Conservation (phyloP, 2,329 filamentous ascomycete species). For the Colletotrichum siamense region DNA sequence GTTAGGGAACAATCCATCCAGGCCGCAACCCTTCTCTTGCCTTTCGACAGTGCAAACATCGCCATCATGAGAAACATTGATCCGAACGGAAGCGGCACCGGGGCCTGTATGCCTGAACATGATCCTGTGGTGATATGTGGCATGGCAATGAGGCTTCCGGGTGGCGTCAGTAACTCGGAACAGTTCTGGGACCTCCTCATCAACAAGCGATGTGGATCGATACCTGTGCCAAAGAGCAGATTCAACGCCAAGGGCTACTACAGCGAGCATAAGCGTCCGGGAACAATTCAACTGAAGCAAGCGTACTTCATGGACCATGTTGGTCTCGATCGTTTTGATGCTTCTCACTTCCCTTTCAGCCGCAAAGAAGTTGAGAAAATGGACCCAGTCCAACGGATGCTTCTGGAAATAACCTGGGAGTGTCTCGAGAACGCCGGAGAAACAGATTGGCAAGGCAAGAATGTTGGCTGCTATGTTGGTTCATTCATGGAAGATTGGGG, state of each 20-base stretch:
- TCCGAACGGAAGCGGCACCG: not conserved
- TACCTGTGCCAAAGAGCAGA: not conserved
- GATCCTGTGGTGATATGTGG: not conserved
- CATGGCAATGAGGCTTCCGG: conserved; percentile 2
- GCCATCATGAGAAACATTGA: not conserved
- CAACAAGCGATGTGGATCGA: not conserved
- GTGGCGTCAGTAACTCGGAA: not conserved
- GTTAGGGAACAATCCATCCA: not conserved
- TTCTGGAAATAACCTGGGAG: conserved; percentile 36
- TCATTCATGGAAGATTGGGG: conserved; percentile 29
- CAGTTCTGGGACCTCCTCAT: not conserved
- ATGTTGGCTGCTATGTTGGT: conserved; percentile 32
- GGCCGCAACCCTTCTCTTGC: not conserved
- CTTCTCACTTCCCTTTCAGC: not conserved
- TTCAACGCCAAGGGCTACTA: not conserved
- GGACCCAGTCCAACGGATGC: conserved; percentile 36
- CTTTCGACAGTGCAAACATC: not conserved
- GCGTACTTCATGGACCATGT: not conserved
- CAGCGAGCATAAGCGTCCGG: not conserved
- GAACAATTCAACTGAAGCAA: not conserved
- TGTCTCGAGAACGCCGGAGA: conserved; percentile 33
- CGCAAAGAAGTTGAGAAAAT: not conserved
- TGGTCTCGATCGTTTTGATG: not conserved
- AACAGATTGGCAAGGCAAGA: conserved; percentile 26
- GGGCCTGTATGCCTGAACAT: not conserved